These are phyloP conservation scores for Cardamine occulta DNA, from an alignment of 345 rosid species.

Conservation along the genomic window DNA sequence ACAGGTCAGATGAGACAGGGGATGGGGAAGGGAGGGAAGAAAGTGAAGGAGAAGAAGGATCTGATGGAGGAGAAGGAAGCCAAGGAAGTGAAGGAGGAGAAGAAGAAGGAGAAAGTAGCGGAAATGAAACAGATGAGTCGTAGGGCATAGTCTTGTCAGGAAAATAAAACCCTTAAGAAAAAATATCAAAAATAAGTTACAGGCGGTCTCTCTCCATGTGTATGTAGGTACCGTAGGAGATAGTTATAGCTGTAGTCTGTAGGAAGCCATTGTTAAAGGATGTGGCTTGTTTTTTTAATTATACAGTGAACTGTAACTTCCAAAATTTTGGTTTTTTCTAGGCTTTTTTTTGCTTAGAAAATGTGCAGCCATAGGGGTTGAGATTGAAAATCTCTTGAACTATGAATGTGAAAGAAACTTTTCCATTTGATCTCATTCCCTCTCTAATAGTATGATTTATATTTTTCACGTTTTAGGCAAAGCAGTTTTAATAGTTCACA, in stretches of 20 bases:
- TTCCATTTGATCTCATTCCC: neutral
- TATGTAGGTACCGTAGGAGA: constrained; percentile 8
- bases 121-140: neutral
- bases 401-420: constrained; percentile 20
- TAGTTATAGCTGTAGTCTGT: constrained; percentile 4
- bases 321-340: neutral
- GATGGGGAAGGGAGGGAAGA: neutral
- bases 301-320: constrained; percentile 17
- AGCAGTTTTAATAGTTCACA: neutral
- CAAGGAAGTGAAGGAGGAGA: neutral
- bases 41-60: neutral
- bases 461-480: neutral
- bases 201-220: constrained; percentile 8
- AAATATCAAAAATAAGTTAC: neutral
- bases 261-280: constrained; percentile 19
- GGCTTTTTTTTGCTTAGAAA: constrained; percentile 15
- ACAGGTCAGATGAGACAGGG: too few relatives aligned
- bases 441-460: neutral
- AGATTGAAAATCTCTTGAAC: constrained; percentile 24
- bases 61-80: neutral
- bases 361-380: constrained; percentile 32
- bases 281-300: constrained; percentile 19
- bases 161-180: neutral
- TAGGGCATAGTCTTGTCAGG: too few relatives aligned
- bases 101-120: neutral